Evolutionary conservation across 129 eudicot species (phyloP), one percentile per base, ranked within the genome.

Genomic region (Flaveria bidentis): DNA sequence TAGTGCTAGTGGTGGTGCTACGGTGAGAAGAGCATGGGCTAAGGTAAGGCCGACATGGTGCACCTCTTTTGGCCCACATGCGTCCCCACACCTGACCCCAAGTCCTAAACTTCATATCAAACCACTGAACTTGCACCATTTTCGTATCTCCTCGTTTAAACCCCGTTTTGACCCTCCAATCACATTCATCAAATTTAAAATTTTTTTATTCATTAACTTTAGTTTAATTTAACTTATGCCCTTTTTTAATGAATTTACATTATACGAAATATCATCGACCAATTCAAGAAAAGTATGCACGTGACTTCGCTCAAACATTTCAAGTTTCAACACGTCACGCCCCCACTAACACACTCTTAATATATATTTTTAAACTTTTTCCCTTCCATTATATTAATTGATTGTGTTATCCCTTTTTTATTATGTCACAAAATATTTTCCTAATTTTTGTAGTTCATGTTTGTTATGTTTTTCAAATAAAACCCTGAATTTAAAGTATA

Each of bases 151-250:
- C 72, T 78, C 77, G 82, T 71, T 71, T 26, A 11, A 20, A 47
- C 45, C 66, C 66, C 73, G 20, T 39, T 71, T 79, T 79, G 78
- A 71, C 78, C 81, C 66, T 79, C 82, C 82, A 71, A 79, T 79
- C 49, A 79, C 56, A 44, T 30, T 72, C 58, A 15, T n/a, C 73
- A 71, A 9, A 63, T 15, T 12, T 20, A 30, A 30, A 36, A 3
- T 30, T 71, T 66, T 5, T 14, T 50, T 47, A 30, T 51, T 23
- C 23, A 2, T 75, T 25, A 25, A 22, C 4, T 26, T 62, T n/a
- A 14, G 45, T 55, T 55, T 36, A 39, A 61, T 33, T 17, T 72
- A 14, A 25, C 5, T 74, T 45, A 3, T 22, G 55, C 13, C 8
- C 3, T 17, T 61, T 44, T 61, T 46, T 23, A 30, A 3, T 33